These are phyloP conservation scores for Cephalotrichum gorgonifer DNA, from an alignment of 2,329 filamentous ascomycete genomes.

Conservation along the genomic window DNA sequence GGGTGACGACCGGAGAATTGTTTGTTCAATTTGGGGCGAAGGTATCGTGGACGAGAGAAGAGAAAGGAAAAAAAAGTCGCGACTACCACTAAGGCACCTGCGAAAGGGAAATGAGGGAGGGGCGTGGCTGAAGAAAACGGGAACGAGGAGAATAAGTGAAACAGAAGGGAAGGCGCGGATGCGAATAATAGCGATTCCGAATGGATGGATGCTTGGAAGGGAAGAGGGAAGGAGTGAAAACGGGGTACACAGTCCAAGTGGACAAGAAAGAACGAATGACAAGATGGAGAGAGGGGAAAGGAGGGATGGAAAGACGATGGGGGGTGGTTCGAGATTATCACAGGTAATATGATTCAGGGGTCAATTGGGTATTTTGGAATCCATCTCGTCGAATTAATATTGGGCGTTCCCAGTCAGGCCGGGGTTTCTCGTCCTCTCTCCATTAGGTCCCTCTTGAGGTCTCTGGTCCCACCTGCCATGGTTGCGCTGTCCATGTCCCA, in stretches of 20 bases:
- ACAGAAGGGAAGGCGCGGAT: constrained; percentile 2
- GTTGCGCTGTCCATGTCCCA: too few species aligned
- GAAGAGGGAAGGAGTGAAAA: not conserved
- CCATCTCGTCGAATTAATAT: constrained; percentile 6
- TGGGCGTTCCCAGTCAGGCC: not conserved
- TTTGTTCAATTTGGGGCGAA: not conserved
- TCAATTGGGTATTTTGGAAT: constrained; percentile 2
- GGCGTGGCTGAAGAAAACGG: not conserved
- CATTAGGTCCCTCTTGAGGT: not conserved
- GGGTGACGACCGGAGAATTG: not conserved
- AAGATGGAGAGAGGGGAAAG: not conserved
- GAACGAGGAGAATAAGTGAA: constrained; percentile 2
- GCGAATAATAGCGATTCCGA: not conserved
- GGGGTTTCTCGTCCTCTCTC: not conserved
- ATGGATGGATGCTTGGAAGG: not conserved
- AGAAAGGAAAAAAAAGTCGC: not conserved
- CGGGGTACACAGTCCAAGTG: not conserved
- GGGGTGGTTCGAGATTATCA: not conserved
- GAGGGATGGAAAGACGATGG: not conserved
- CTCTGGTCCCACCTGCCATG: not conserved
- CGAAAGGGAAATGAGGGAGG: not conserved
- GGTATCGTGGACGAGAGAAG: not conserved
- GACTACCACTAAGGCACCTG: not conserved
- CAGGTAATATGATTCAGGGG: constrained; percentile 6
- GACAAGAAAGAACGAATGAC: not conserved